Evolutionary conservation across 805 yeast species (phyloP), one percentile per base, ranked within the genome.

Genomic region (Hyphopichia homilentoma): DNA sequence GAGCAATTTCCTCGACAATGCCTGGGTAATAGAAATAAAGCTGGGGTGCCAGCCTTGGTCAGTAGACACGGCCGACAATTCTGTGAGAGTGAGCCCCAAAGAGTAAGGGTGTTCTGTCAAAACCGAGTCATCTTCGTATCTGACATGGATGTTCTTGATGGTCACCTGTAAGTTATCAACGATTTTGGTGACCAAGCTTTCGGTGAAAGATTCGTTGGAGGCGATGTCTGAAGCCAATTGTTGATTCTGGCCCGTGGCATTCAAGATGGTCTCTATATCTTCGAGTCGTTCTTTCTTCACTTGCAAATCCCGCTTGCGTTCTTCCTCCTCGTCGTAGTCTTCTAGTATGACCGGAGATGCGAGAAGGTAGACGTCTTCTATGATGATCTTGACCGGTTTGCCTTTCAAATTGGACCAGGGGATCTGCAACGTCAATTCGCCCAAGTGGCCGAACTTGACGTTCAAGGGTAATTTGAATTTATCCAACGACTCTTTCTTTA

Each of bases 341-440:
- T 73, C 71, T 24, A 75, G 64, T 4, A 78, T 57, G 14, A 79
- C 77, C 2, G 97, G 96, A 2, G 81, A 66, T 1, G 94, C 94
- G 21, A 94, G 65, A 17, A 93, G 53, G 47, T 81, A 88, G 8
- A 88, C 90, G 53, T 93, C 93, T 46, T 93, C 90, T 37, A 93
- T 82, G 8, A 77, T 65, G 9, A 93, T 75, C 53, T 85, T 86
- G 6, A 90, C 97, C 0, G 99, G 97, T 49, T 89, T 85, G 14
- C 84, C 80, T 52, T 89, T 89, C 43, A 94, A 65, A 50, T 88
- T 93, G 1, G 97, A 82, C 97, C 97, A 94, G 0, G 99, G 98
- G 23, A 93, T 90, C 52, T 85, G 96, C 34, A 93, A 63, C 0
- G 95, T 83, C 41, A 93, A 68, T 44, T 83, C 85, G 1, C 97